Evolutionary conservation across 2,329 filamentous ascomycete genomes (phyloP).

Genomic region (Fusarium pseudoanthophilum): DNA sequence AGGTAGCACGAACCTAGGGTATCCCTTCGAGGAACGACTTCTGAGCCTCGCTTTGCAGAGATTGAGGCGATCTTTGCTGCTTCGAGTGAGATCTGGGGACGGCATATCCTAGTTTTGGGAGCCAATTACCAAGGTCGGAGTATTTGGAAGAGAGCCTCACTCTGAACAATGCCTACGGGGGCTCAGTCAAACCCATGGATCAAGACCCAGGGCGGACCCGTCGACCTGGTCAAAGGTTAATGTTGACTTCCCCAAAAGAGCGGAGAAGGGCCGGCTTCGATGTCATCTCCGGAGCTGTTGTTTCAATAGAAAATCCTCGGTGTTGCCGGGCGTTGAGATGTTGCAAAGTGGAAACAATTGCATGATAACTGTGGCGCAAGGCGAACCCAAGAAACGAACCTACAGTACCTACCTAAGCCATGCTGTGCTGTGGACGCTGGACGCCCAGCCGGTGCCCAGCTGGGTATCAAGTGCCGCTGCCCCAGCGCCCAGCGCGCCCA

Average conservation of each 20-base stretch:
- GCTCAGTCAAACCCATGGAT: not conserved
- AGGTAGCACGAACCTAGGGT: conserved; percentile 7
- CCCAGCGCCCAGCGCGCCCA: conserved; percentile 12
- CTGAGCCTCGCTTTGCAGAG: conserved; percentile 11
- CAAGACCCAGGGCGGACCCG: too few relatives aligned
- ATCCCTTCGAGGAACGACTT: conserved; percentile 2
- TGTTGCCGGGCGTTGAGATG: conserved; percentile 21
- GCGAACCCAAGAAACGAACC: not conserved
- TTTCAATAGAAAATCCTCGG: conserved; percentile 21
- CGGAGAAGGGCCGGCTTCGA: not conserved
- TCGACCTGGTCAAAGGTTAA: not conserved
- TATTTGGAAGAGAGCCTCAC: conserved; percentile 4
- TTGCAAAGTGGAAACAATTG: conserved; percentile 17
- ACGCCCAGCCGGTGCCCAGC: conserved; percentile 20
- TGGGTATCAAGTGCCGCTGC: conserved; percentile 18
- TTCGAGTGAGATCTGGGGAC: conserved; percentile 1
- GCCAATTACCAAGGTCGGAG: conserved; percentile 3
- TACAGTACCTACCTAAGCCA: too few relatives aligned
- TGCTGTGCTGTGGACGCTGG: too few relatives aligned
- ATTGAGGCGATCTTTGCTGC: conserved; percentile 13
- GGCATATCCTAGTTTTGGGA: not conserved
- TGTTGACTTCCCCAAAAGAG: conserved; percentile 1
- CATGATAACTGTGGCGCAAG: conserved; percentile 24
- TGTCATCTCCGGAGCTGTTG: not conserved
- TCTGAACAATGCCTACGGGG: conserved; percentile 3